Base-by-base conservation (phyloP, 2,329 filamentous ascomycete genomes). In the Coniochaeta sp. region DNA sequence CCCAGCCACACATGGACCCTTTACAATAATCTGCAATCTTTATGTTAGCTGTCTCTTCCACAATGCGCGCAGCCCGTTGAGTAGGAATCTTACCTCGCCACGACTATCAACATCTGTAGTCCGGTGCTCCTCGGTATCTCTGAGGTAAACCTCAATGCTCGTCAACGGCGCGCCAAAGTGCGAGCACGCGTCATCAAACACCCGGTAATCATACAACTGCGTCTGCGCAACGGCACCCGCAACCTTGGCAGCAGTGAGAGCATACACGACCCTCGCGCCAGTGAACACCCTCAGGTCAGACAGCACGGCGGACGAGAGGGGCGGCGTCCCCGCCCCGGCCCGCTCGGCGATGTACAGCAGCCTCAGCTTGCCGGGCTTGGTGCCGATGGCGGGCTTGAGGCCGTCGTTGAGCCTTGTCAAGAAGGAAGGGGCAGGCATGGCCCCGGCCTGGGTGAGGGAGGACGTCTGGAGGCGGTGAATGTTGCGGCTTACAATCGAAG, bases 151-250 rank as follows among this genome's bases (percentile, higher is more conserved):
- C 71, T 97, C 92, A 1, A 92, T 79, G 59, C 83, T 86, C 56
- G 86, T 89, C 35, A 94, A 64, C 2, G 92, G 91, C 9, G 86
- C 76, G 3, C 94, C 94, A 63, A 97, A 96, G 66, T 95, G 91
- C 10, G 75, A 73, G 51, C 67, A 71, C 54, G 64, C 65, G 40
- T 67, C 64, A 35, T 66, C 67, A 32, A 68, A 71, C 55, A 78
- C 76, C 58, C 92, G 77, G 67, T 97, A 97, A 65, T 97, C 92
- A 63, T 89, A 95, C 33, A 91, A 78, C 55, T 89, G 85, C 7
- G 89, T 95, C 71, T 97, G 92, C 1, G 86, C 76, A 16, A 95
- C 81, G 0, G 91, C 86, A 33, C 94, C 94, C 2, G 91, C 92
- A 16, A 97, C 88, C 55, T 82, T 81, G 24, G 89, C 75, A 1